phyloP scores from a whole-genome alignment of 1,139 yeast species.

The Nadsonia commutata region DNA sequence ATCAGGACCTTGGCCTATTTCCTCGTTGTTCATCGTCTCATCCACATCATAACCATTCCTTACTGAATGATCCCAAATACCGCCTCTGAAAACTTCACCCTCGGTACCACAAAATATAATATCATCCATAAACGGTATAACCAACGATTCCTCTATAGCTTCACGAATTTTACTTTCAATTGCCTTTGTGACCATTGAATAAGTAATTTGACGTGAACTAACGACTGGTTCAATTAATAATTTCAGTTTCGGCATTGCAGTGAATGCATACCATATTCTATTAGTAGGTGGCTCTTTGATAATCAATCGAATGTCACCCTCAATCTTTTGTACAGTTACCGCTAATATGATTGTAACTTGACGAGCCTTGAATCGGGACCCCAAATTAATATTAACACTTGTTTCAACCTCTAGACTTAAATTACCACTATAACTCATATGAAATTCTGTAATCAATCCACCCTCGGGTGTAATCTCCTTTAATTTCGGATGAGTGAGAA shows the following conservation, averaged over 20 bases:
- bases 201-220: conserved; percentile 67
- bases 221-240: conserved; percentile 77
- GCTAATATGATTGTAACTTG: conserved; percentile 66
- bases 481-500: conserved; percentile 57
- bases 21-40: conserved; percentile 1
- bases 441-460: conserved; percentile 43
- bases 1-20: background rate
- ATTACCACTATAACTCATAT: conserved; percentile 57
- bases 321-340: conserved; percentile 50
- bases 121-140: conserved; percentile 82
- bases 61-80: conserved; percentile 55
- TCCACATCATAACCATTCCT: background rate
- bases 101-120: conserved; percentile 53
- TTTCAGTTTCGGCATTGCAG: conserved; percentile 59
- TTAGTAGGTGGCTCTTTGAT: conserved; percentile 85
- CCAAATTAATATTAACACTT: conserved; percentile 57
- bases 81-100: conserved; percentile 68
- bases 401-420: conserved; percentile 67
- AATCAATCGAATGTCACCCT: conserved; percentile 57
- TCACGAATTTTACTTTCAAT: conserved; percentile 71
- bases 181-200: conserved; percentile 61
- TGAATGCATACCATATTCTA: conserved; percentile 83
- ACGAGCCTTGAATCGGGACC: conserved; percentile 53
- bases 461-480: conserved; percentile 73
- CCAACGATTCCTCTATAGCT: conserved; percentile 63